Base-by-base conservation (phyloP, 2,329 filamentous ascomycete species). In the Nemania diffusa region DNA sequence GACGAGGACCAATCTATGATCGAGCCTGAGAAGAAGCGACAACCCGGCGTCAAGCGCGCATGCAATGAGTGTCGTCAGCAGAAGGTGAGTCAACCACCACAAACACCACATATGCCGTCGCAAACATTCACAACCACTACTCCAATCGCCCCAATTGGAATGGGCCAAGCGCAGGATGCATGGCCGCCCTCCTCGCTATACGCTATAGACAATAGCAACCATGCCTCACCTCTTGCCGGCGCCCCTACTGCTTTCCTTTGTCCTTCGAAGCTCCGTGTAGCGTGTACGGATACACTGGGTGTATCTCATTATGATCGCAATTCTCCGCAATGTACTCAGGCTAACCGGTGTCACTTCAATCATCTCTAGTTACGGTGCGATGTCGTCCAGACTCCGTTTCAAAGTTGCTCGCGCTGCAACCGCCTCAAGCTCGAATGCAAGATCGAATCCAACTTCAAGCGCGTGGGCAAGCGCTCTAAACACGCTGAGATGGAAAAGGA, bases 401-500 rank as follows among this genome's bases (percentile, higher is more conserved):
- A 89, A 74, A 88, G 88, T 74, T 96, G 92, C 82, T 90, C 90
- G 61, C 87, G 92, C 64, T 96, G 92, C 81, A 88, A 88, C 77
- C 92, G 93, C 74, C 87, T 94, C 76, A 92, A 91, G 79, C 89
- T 95, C 68, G 88, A 90, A 69, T 96, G 92, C 84, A 92, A 93
- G 79, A 95, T 96, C 79, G 92, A 95, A 79, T 92, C 91, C 75
- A 93, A 94, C 79, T 95, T 95, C 81, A 94, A 94, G 84, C 90
- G 92, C 73, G 84, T 94, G 20, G 91, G 92, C 70, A 96, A 96
- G 83, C 87, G 92, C 48, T 92, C 89, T 71, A 92, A 92, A 78
- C 92, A 95, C 79, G 92, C 92, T 74, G 92, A 94, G 80, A 94
- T 94, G 91, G 92, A 93, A 77, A 91, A 90, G 80, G 91, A 94